Evolutionary conservation across 495 filamentous ascomycete species (phyloP).

Genomic region (Beverwykella pulmonaria): DNA sequence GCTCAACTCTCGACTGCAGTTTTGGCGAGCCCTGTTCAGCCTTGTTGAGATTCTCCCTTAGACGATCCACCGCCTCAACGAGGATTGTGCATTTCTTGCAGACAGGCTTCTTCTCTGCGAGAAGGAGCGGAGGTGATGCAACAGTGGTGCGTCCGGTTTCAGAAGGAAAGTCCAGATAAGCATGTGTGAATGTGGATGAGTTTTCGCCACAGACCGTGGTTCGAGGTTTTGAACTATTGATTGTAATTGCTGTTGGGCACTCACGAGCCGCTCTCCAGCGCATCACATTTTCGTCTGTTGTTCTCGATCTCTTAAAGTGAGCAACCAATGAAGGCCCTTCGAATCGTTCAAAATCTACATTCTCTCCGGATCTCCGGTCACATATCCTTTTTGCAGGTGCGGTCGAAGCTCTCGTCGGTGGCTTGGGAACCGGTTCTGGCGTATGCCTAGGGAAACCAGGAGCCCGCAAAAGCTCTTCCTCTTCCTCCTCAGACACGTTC

Average conservation of each 20-base stretch:
- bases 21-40: background rate
- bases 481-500: background rate
- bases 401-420: background rate
- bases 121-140: background rate
- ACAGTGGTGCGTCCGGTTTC: background rate
- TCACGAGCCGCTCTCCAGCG: background rate
- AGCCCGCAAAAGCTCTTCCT: slow-evolving; percentile 10
- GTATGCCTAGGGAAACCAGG: slow-evolving; percentile 9
- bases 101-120: background rate
- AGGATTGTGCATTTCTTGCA: slow-evolving; percentile 14
- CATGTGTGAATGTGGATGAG: background rate
- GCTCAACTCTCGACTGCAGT: background rate
- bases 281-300: slow-evolving; percentile 1
- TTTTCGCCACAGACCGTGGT: background rate
- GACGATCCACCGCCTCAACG: background rate
- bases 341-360: slow-evolving; percentile 18
- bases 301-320: slow-evolving; percentile 11
- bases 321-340: slow-evolving; percentile 12
- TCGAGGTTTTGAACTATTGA: background rate
- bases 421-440: slow-evolving; percentile 1
- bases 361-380: background rate
- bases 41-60: slow-evolving; percentile 6
- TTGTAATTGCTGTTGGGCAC: background rate
- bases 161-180: background rate
- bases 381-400: background rate